These are phyloP conservation scores for Yamadazyma diddensiae DNA, from an alignment of 1,139 yeast species.

Conservation along the genomic window DNA sequence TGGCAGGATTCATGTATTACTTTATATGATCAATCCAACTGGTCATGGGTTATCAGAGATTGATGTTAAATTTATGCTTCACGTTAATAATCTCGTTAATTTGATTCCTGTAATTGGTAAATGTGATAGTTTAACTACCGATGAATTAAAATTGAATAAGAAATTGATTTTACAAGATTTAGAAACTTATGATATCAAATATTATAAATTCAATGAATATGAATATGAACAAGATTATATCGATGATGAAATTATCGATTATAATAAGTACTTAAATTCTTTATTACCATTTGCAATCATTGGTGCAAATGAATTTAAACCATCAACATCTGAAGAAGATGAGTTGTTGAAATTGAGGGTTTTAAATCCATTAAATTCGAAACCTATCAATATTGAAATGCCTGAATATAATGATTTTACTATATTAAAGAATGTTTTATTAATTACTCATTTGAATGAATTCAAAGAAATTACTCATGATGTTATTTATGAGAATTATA, in stretches of 20 bases:
- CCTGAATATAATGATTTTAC: slow-evolving; percentile 62
- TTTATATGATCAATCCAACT: slow-evolving; percentile 48
- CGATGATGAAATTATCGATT: slow-evolving; percentile 49
- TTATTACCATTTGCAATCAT: slow-evolving; percentile 42
- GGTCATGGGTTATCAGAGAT: slow-evolving; percentile 46
- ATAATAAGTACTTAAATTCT: slow-evolving; percentile 43
- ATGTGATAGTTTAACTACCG: slow-evolving; percentile 40
- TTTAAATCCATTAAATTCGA: slow-evolving; percentile 32
- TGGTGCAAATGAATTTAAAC: slow-evolving; percentile 44
- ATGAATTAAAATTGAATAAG: slow-evolving; percentile 36
- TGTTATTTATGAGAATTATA: slow-evolving; percentile 63
- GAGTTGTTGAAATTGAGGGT: slow-evolving; percentile 38
- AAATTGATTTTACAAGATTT: slow-evolving; percentile 42
- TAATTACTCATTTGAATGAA: slow-evolving; percentile 78
- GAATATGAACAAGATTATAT: slow-evolving; percentile 47
- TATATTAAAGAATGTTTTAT: slow-evolving; percentile 59
- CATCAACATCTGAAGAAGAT: slow-evolving; percentile 31
- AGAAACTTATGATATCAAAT: slow-evolving; percentile 37
- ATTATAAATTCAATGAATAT: slow-evolving; percentile 47
- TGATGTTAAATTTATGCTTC: slow-evolving; percentile 40
- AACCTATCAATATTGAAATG: slow-evolving; percentile 51
- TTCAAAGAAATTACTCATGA: slow-evolving; percentile 70
- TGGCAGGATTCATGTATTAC: slow-evolving; percentile 45
- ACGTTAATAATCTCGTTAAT: slow-evolving; percentile 41
- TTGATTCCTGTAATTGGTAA: slow-evolving; percentile 43